Conservation (phyloP, 345 rosid genomes). For the Clarkia xantiana region DNA sequence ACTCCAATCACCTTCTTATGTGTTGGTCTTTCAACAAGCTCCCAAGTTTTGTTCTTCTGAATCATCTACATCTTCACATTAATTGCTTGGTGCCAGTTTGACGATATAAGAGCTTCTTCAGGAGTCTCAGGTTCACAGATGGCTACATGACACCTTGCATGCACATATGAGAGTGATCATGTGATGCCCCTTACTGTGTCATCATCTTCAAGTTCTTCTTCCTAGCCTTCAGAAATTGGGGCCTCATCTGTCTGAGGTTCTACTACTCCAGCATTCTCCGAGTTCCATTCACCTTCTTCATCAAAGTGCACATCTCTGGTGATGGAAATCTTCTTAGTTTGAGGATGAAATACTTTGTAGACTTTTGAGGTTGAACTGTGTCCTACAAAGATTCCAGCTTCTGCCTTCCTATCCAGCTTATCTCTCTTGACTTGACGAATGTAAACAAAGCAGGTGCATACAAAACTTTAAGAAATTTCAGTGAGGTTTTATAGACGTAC, state of each 20-base stretch:
- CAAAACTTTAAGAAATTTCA: neutral
- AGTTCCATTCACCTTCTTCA: too few species aligned
- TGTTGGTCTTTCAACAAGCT: neutral
- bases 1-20: neutral
- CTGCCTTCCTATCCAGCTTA: constrained; percentile 11
- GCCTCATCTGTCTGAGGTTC: too few species aligned
- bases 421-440: constrained; percentile 10
- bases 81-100: neutral
- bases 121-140: neutral
- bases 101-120: neutral
- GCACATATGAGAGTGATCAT: constrained; percentile 2
- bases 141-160: neutral
- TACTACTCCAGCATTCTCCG: too few species aligned
- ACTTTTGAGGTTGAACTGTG: too few species aligned
- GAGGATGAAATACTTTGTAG: too few species aligned
- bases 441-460: constrained; percentile 1
- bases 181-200: constrained; percentile 4
- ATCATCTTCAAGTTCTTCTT: too few species aligned
- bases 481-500: neutral
- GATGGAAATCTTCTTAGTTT: too few species aligned
- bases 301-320: too few species aligned
- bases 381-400: constrained; percentile 6
- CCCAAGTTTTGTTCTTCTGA: constrained; percentile 3
- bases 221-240: too few species aligned
- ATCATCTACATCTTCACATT: constrained; percentile 1